Evolutionary conservation across 805 yeast species (phyloP), one percentile per base, ranked within the genome.

Genomic region (Kodamaea hsintzibuensis): DNA sequence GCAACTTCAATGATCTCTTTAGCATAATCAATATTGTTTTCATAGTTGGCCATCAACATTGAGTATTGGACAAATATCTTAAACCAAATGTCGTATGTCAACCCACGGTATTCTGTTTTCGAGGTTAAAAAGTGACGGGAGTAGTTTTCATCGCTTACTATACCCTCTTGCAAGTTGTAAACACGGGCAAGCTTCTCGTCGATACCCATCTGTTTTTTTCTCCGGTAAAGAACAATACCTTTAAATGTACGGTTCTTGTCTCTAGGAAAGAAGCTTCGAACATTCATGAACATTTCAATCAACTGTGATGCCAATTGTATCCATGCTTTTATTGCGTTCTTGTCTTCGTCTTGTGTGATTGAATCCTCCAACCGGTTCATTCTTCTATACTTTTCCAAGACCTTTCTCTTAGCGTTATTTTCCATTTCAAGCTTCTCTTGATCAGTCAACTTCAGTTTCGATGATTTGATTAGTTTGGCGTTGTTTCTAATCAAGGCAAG

Each of bases 51-150:
- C 49, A 88, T 78, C 19, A 85, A 78, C 37, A 93, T 67, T 0
- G 96, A 85, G 60, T 88, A 84, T 62, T 86, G 88, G 82, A 91
- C 86, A 62, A 91, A 89, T 6, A 93, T 73, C 57, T 82, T 84
- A 67, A 91, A 91, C 99, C 99, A 95, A 38, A 80, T 80, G 39
- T 87, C 88, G 66, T 89, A 89, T 2, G 78, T 72, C 17, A 91
- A 71, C 0, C 97, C 97, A 54, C 96, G 77, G 63, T 88, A 89
- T 61, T 81, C 85, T 0, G 76, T 74, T 10, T 79, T 78, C 0
- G 89, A 80, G 0, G 84, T 80, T 61, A 69, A 62, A 57, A 71
- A 70, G 53, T 64, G 68, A 42, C 75, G 51, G 1, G 72, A 54
- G 30, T 60, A 57, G 39, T 59, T 60, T 35, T 66, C 72, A 16